Base-by-base conservation (phyloP, 176 grass and related monocot genomes). In the Microstegium vimineum region DNA sequence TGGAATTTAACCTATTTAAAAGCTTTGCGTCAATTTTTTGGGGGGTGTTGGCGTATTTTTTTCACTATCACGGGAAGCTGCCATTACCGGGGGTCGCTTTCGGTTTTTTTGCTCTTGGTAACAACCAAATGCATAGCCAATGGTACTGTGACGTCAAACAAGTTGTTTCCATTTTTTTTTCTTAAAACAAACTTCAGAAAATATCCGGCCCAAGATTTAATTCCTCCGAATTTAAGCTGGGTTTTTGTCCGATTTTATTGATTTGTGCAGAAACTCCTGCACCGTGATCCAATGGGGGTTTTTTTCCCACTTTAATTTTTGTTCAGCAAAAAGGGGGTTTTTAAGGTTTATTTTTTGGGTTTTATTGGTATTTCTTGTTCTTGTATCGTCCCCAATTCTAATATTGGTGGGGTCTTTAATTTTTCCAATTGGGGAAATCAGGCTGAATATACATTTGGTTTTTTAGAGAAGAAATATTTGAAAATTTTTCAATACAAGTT, bases 21-120 rank as follows among this genome's bases (percentile, higher is more conserved):
- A 71, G 10, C 26, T 80, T 74, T 87, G 73, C 92, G 92, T 90
- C 89, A 75, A 89, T n/a, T n/a, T 89, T 82, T 87, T 94, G 76
- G 91, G 92, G 92, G 91, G 89, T 73, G 62, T 91, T 65, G 92
- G 92, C 10, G 84, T 89, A 91, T 94, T 87, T 94, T 61, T 94
- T 91, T 65, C 92, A 91, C 74, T 94, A 60, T 94, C 57, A 91
- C 84, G 92, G 92, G 57, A 71, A 89, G 46, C 18, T 89, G 25
- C 84, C 87, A 33, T 91, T 85, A 34, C 49, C 73, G 89, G 92
- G 57, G 70, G 41, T 25, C 59, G 76, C 69, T 79, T 75, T 20
- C 69, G 87, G 92, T 89, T 94, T 46, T 25, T 25, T 10, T 26
- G 6, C 51, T 82, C 5, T 26, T 62, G n/a, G 42, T 33, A 28